These are phyloP conservation scores for Pyrenophora teres DNA, from an alignment of 2,329 filamentous ascomycete genomes.

Conservation along the genomic window DNA sequence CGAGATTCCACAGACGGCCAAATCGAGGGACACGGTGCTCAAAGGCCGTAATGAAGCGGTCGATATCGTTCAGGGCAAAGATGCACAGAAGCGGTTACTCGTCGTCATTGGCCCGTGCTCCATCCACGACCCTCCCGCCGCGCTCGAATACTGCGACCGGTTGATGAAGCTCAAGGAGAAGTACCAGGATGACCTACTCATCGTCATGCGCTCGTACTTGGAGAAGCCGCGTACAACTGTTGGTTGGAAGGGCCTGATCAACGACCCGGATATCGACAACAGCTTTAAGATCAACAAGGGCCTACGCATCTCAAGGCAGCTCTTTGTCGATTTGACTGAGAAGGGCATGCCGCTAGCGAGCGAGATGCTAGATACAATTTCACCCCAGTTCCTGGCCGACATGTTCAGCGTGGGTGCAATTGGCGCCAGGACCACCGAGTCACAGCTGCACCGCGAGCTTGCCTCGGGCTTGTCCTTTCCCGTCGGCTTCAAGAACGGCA, in stretches of 20 bases:
- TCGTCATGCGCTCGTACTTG: conserved; percentile 97
- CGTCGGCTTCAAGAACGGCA: conserved; percentile 99
- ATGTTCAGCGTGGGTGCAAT: conserved; percentile 89
- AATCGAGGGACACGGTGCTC: conserved; percentile 61
- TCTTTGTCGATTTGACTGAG: conserved; percentile 90
- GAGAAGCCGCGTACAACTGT: conserved; percentile 98
- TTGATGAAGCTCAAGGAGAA: conserved; percentile 82
- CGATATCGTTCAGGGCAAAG: conserved; percentile 64
- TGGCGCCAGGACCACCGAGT: conserved; percentile 95
- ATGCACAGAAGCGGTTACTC: conserved; percentile 63
- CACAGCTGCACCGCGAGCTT: conserved; percentile 91
- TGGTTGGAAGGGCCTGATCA: conserved; percentile 98
- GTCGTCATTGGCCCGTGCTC: conserved; percentile 95
- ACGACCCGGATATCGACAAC: conserved; percentile 97
- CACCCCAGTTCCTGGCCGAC: conserved; percentile 94
- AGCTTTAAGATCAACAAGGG: conserved; percentile 99
- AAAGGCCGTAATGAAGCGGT: conserved; percentile 64
- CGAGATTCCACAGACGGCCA: conserved; percentile 70
- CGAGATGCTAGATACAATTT: conserved; percentile 98
- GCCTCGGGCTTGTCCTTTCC: conserved; percentile 95
- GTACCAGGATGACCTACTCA: conserved; percentile 84
- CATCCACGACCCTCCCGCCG: conserved; percentile 90
- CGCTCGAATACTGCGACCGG: conserved; percentile 89
- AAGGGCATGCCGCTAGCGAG: conserved; percentile 95
- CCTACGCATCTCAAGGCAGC: conserved; percentile 78